phyloP scores from a whole-genome alignment of 2,329 filamentous ascomycete genomes.

The Sclerotinia glacialis region DNA sequence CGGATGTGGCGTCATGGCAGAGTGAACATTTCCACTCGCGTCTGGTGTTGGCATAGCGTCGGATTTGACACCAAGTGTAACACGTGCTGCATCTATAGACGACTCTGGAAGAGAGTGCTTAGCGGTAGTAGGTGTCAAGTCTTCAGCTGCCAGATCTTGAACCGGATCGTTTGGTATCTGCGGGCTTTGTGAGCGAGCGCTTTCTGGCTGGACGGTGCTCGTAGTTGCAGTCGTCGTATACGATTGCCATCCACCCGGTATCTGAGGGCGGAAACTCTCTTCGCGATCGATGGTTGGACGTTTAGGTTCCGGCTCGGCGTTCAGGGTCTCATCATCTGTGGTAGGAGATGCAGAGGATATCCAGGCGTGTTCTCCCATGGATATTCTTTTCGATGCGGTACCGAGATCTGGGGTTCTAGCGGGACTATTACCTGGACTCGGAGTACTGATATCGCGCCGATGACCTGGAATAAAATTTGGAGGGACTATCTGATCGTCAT shows the following conservation, averaged over 20 bases:
- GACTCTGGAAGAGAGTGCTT: constrained; percentile 30
- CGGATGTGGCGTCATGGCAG: constrained; percentile 31
- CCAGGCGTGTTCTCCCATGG: constrained; percentile 46
- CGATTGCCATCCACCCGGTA: constrained; percentile 39
- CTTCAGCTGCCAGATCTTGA: constrained; percentile 27
- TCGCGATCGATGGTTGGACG: constrained; percentile 33
- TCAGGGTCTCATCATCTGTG: constrained; percentile 6
- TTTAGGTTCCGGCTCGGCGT: constrained; percentile 19
- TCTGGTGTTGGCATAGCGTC: constrained; percentile 31
- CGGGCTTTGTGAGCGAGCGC: constrained; percentile 1
- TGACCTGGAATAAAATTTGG: constrained; percentile 51
- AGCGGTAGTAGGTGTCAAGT: constrained; percentile 33
- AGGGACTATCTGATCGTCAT: constrained; percentile 24
- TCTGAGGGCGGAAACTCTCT: constrained; percentile 35
- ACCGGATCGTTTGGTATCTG: constrained; percentile 22
- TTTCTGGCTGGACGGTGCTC: constrained; percentile 23
- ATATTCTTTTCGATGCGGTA: constrained; percentile 40
- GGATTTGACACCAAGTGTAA: constrained; percentile 34
- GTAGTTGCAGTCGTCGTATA: constrained; percentile 33
- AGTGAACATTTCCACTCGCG: constrained; percentile 31
- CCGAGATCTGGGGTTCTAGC: constrained; percentile 56
- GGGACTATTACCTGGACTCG: constrained; percentile 58
- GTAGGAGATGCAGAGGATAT: constrained; percentile 30
- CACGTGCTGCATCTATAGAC: constrained; percentile 35
- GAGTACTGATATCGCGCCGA: constrained; percentile 56